Evolutionary conservation across 106 monocot species (phyloP), one percentile per base, ranked within the genome.

Genomic region (Allium sativum): DNA sequence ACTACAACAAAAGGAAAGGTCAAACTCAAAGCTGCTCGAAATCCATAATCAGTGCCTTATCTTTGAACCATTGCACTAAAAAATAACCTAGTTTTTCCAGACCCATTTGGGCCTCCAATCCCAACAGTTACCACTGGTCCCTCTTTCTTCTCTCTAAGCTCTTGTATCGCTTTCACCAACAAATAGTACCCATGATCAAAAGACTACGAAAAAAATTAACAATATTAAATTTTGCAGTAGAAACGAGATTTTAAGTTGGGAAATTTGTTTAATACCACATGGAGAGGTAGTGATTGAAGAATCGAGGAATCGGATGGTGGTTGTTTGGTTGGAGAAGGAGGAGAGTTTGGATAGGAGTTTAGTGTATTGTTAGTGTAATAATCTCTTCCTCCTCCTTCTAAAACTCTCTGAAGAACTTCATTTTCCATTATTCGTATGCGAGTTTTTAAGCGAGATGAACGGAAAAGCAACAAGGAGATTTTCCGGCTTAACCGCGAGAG

Each of bases 181-280:
- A 96, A 80, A 67, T 96, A 96, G 74, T 82, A 96, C 1, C 96
- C 96, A 48, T 88, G 96, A 76, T 96, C 96, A 66, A 96, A 96
- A 21, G 96, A 82, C 79, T 93, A 66, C 19, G 9, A 0, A 52
- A 69, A 12, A 44, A 51, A 21, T 22, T 10, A 58, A 59, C 21
- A 62, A 12, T 40, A 0, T 56, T 42, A 8, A 9, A 2, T 60
- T 17, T 47, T 40, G 7, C 6, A 40, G 31, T n/a, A 64, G n/a
- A 18, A 60, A 51, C 7, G n/a, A 59, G 55, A 41, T 44, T 20
- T 0, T 15, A 18, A 21, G 55, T 10, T 17, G 18, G 42, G 42
- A 43, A 43, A 9, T 22, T 41, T 7, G 15, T n/a, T 9, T 22
- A n/a, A 60, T 87, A 92, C 92, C 68, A 90, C 87, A 66, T 95